Conservation (phyloP, 1,284 basidiomycete species). For the Boletus sp. region DNA sequence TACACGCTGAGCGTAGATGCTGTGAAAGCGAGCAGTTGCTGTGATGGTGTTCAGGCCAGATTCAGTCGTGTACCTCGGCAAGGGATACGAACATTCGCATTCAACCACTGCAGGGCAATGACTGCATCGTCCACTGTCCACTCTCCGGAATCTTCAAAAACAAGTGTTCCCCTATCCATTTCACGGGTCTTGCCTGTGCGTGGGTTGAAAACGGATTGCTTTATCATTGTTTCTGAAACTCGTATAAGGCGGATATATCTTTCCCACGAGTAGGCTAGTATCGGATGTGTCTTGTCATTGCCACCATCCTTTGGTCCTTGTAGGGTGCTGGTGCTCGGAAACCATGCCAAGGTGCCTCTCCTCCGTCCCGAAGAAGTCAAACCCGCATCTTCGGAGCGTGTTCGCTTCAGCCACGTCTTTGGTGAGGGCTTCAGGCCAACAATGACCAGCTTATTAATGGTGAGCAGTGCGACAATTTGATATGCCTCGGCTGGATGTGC, state of each 20-base stretch:
- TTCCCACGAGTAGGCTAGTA: slow-evolving; percentile 84
- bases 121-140: slow-evolving; percentile 58
- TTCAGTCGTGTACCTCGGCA: slow-evolving; percentile 3
- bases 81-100: slow-evolving; percentile 63
- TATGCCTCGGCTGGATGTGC: slow-evolving; percentile 82
- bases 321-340: slow-evolving; percentile 48
- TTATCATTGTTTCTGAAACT: slow-evolving; percentile 58
- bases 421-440: slow-evolving; percentile 91
- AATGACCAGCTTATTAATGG: slow-evolving; percentile 86
- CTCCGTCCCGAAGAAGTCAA: slow-evolving; percentile 44
- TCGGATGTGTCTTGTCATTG: slow-evolving; percentile 43
- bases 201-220: slow-evolving; percentile 47
- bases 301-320: slow-evolving; percentile 28
- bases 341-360: slow-evolving; percentile 74
- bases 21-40: slow-evolving; percentile 68
- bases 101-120: slow-evolving; percentile 71
- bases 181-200: slow-evolving; percentile 58
- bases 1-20: slow-evolving; percentile 61
- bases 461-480: slow-evolving; percentile 83
- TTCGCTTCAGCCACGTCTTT: slow-evolving; percentile 87
- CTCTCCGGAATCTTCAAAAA: slow-evolving; percentile 51
- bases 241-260: slow-evolving; percentile 59
- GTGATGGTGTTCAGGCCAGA: slow-evolving; percentile 12
- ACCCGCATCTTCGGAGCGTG: slow-evolving; percentile 51
- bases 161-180: slow-evolving; percentile 60